These are phyloP conservation scores for Endotrypanum monterogeii DNA, from an alignment of 208 protist genomes.

Conservation along the genomic window DNA sequence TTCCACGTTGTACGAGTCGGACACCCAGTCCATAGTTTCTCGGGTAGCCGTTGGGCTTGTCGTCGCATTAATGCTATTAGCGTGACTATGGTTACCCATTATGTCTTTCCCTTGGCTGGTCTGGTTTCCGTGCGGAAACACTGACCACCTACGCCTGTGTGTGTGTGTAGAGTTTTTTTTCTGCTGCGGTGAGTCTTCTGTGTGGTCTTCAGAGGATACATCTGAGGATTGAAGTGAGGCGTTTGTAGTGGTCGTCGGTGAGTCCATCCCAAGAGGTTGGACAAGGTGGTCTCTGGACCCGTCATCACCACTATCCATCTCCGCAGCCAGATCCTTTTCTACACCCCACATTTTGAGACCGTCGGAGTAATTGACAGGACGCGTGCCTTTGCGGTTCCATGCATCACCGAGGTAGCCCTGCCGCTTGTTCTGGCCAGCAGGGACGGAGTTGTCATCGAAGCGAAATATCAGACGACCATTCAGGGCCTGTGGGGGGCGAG, in stretches of 20 bases:
- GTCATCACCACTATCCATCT: background rate
- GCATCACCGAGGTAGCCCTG: conserved; percentile 27
- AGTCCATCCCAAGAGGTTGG: background rate
- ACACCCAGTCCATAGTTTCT: background rate
- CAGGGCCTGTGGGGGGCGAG: conserved; percentile 62
- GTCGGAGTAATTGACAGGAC: background rate
- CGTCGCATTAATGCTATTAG: background rate
- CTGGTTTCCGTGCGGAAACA: too few species aligned
- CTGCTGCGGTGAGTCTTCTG: too few species aligned
- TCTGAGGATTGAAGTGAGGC: background rate
- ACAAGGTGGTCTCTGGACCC: background rate
- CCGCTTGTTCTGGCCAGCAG: background rate
- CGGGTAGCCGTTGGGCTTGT: background rate
- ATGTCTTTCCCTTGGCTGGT: background rate
- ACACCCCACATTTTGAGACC: background rate
- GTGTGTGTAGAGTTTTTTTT: background rate
- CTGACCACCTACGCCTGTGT: background rate
- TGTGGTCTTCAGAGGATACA: background rate
- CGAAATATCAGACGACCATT: conserved; percentile 64
- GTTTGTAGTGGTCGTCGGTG: background rate
- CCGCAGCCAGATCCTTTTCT: too few species aligned
- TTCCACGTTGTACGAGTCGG: background rate
- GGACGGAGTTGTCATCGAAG: conserved; percentile 46
- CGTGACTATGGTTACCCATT: background rate
- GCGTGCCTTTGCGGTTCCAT: conserved; percentile 10